phyloP scores from a whole-genome alignment of 495 filamentous ascomycete species.

The Extremus antarcticus region DNA sequence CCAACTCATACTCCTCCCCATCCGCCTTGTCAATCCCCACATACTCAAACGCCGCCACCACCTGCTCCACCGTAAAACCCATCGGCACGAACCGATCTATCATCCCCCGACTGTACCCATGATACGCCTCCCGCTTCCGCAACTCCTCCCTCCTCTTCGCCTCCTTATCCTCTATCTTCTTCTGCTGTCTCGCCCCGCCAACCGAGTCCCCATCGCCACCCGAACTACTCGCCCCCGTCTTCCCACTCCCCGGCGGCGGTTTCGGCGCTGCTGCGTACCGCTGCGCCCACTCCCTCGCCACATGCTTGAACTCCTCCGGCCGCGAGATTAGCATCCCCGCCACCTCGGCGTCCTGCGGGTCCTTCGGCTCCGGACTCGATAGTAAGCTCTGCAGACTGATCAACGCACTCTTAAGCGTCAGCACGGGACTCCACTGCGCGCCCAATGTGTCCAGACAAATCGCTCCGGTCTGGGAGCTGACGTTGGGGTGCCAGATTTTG shows the following conservation, averaged over 20 bases:
- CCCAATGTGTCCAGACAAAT: constrained; percentile 95
- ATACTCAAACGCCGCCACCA: constrained; percentile 74
- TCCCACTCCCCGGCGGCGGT: constrained; percentile 8
- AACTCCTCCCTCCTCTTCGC: constrained; percentile 42
- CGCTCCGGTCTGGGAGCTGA: constrained; percentile 90
- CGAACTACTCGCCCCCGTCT: constrained; percentile 8
- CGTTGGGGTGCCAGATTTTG: constrained; percentile 96
- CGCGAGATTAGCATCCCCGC: constrained; percentile 77
- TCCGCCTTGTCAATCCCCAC: constrained; percentile 69
- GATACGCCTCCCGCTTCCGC: constrained; percentile 40
- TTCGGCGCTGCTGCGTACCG: constrained; percentile 68
- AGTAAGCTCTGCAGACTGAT: constrained; percentile 88
- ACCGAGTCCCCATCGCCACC: constrained; percentile 33
- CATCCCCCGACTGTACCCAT: constrained; percentile 77
- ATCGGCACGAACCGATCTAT: constrained; percentile 84
- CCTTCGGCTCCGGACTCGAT: constrained; percentile 86
- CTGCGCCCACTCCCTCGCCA: constrained; percentile 84
- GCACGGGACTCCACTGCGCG: constrained; percentile 81
- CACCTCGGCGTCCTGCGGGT: constrained; percentile 94
- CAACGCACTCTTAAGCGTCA: constrained; percentile 91
- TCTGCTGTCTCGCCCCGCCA: constrained; percentile 28
- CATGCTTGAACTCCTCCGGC: constrained; percentile 66
- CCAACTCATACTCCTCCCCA: constrained; percentile 71
- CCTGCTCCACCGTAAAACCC: constrained; percentile 84
- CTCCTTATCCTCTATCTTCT: constrained; percentile 32